These are phyloP conservation scores for Magnaporthiopsis poae DNA, from an alignment of 2,329 filamentous ascomycete species.

Conservation along the genomic window DNA sequence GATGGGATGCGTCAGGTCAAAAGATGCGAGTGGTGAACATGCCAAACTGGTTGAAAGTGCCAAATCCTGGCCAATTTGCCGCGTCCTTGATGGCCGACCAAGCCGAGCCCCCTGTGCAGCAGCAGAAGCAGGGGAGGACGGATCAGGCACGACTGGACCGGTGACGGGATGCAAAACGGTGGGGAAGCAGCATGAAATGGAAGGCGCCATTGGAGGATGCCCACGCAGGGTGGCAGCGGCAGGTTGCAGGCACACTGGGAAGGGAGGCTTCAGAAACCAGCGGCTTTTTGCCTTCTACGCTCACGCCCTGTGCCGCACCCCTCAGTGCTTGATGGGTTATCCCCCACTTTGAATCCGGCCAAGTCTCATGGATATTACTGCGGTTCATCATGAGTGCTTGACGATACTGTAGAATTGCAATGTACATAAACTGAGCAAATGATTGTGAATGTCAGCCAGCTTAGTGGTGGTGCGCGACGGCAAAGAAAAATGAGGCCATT, in stretches of 20 bases:
- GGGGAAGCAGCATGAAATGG: not conserved
- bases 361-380: not conserved
- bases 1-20: not conserved
- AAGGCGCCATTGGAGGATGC: not conserved
- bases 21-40: not conserved
- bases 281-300: not conserved
- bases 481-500: not conserved
- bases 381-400: not conserved
- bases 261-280: too few species aligned
- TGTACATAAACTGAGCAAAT: too few species aligned
- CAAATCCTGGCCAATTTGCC: not conserved
- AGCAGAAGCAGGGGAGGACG: not conserved
- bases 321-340: not conserved
- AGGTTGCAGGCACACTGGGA: too few species aligned
- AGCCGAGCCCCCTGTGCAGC: not conserved
- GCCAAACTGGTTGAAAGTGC: not conserved
- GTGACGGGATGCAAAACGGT: not conserved
- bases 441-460: not conserved
- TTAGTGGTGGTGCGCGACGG: not conserved
- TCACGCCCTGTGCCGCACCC: not conserved
- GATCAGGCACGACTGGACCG: not conserved
- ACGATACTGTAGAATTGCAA: not conserved
- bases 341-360: not conserved
- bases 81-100: not conserved
- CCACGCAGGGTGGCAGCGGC: not conserved